Conservation (phyloP, 371 early-diverging fungal genomes). For the Circinella minor region DNA sequence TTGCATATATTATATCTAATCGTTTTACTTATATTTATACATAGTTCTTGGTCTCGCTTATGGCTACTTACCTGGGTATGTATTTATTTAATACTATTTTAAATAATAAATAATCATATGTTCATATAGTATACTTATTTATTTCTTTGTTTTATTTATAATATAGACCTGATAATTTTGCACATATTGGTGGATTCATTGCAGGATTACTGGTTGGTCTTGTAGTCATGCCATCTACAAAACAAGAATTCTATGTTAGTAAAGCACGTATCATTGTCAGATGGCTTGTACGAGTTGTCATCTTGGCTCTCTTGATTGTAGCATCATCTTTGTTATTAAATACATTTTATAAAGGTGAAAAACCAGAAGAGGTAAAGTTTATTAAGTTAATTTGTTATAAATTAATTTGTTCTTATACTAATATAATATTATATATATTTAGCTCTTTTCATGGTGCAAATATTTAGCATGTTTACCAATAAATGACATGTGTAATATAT, state of each 20-base stretch:
- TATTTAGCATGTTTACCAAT: constrained; percentile 18
- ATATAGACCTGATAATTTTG: constrained; percentile 33
- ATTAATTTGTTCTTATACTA: too few relatives aligned
- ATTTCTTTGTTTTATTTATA: background rate
- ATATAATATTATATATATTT: background rate
- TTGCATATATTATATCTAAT: background rate
- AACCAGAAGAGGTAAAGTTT: constrained; percentile 10
- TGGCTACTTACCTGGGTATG: constrained; percentile 38
- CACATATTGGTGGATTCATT: constrained; percentile 45
- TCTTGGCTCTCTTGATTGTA: constrained; percentile 7
- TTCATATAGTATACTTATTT: background rate
- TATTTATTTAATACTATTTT: background rate
- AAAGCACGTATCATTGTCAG: background rate
- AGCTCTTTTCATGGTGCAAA: constrained; percentile 19
- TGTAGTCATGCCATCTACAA: constrained; percentile 17
- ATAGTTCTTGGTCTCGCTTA: constrained; percentile 20
- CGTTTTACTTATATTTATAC: background rate
- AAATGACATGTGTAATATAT: constrained; percentile 12
- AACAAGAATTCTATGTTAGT: background rate
- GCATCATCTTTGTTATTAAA: constrained; percentile 6
- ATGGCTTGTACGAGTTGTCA: constrained; percentile 11
- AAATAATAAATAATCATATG: background rate
- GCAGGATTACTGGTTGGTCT: constrained; percentile 32
- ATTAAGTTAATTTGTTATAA: background rate
- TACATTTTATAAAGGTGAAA: constrained; percentile 14